Base-by-base conservation (phyloP, 1,284 basidiomycete species). In the Meira miltonrushii region DNA sequence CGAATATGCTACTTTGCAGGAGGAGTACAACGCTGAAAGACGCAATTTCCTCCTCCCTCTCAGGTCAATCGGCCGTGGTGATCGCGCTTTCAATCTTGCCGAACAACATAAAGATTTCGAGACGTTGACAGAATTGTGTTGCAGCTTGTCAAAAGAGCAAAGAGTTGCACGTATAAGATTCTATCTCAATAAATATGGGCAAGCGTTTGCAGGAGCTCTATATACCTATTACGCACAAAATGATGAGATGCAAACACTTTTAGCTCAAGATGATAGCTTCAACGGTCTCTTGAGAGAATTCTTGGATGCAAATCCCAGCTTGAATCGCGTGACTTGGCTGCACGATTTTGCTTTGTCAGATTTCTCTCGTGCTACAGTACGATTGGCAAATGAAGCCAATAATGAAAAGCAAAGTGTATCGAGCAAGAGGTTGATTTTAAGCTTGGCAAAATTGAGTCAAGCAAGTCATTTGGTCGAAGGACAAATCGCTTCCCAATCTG, bases 361-460 rank as follows among this genome's bases (percentile, higher is more conserved):
- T 40, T 90, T 86, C 74, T 84, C 82, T 8, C 79, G 81, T 2
- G 90, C 91, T 1, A 86, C 87, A 0, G 71, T 79, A 15, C 83
- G 86, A 11, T 81, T 97, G 40, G 58, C 60, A 12, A 69, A 74
- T 15, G 89, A 88, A 62, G 83, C 88, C 4, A 79, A 81, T 13
- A 75, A 79, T 21, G 86, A 86, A 6, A 79, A 78, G 2, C 86
- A 86, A 79, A 39, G 46, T 12, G 17, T 67, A 39, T 39, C 43
- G 17, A 64, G 65, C 43, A 51, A 74, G 44, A 52, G 95, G 90
- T 82, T 94, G 52, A 87, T 92, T 83, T 84, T 94, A 57, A 93
- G 91, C 71, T 85, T 98, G 33, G 88, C 88, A 46, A 97, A 97
- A 80, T 84, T 98, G 6, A 83, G 88, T 0, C 85, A 89, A 59